A percentile compares a stretch with the other conserved stretches of the same genome.
Conservation (phyloP, 768 basidiomycete genomes). For the Boletus rubescentipes region DNA sequence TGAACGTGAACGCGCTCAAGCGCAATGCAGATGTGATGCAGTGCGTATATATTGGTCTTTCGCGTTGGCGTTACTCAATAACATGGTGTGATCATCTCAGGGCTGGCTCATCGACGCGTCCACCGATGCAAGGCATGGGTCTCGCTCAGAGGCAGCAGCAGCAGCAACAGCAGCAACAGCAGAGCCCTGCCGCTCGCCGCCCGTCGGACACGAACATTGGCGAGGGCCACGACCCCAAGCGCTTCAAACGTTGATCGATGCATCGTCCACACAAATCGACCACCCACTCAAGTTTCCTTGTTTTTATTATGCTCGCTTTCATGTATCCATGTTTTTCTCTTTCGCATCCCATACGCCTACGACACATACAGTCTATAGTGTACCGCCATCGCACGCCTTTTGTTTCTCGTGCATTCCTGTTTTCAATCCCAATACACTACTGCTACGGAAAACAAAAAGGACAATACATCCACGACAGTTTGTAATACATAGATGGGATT, state of each 20-base stretch:
- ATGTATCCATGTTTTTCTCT: neutral
- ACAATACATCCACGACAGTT: neutral
- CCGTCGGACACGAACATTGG: slow-evolving; percentile 27
- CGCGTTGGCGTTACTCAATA: neutral
- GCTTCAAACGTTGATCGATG: slow-evolving; percentile 37
- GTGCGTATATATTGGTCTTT: slow-evolving; percentile 12
- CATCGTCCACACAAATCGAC: too few species aligned
- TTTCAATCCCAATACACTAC: neutral
- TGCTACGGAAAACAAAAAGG: too few species aligned
- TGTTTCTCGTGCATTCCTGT: neutral
- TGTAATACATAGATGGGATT: neutral
- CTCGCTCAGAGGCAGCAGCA: slow-evolving; percentile 34
- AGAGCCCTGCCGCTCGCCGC: slow-evolving; percentile 11
- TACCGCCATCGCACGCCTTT: neutral
- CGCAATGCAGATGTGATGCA: slow-evolving; percentile 36
- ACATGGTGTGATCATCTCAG: slow-evolving; percentile 2
- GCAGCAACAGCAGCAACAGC: slow-evolving; percentile 20
- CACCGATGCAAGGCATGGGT: slow-evolving; percentile 39
- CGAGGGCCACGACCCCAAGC: slow-evolving; percentile 36
- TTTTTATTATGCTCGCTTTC: neutral
- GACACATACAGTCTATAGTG: neutral
- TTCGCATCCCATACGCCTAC: neutral
- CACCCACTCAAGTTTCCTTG: too few species aligned
- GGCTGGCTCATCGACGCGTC: slow-evolving; percentile 19
- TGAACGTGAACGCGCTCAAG: slow-evolving; percentile 24